Percentiles rank a stretch among this genome's conserved stretches.
phyloP scores from a whole-genome alignment of 2,329 filamentous ascomycete genomes.

The Colletotrichum theobromicola region DNA sequence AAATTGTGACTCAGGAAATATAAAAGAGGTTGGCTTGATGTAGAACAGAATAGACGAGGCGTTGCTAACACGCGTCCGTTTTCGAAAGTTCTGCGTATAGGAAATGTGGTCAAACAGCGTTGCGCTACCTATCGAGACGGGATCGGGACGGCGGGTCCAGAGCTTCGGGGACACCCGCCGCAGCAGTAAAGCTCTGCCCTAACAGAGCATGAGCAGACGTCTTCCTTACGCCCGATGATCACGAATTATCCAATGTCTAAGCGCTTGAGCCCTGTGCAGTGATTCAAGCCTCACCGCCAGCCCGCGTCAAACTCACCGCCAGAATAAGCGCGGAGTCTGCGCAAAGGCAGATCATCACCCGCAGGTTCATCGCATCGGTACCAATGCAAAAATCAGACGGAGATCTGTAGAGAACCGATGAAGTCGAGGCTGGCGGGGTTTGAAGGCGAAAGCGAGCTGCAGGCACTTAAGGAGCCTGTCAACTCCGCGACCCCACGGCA shows the following conservation, averaged over 20 bases:
- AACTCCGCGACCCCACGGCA: background rate
- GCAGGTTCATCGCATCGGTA: background rate
- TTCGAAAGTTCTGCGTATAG: background rate
- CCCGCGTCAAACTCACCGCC: background rate
- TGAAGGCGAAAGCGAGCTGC: slow-evolving; percentile 12
- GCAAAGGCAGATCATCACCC: background rate
- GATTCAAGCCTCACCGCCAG: background rate
- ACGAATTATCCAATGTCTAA: background rate
- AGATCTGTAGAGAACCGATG: background rate
- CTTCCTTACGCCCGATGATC: background rate
- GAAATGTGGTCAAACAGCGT: background rate
- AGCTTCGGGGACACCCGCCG: background rate
- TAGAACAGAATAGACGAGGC: background rate
- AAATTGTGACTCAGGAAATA: background rate
- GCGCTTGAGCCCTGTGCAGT: background rate
- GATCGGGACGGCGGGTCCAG: background rate
- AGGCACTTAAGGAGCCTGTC: slow-evolving; percentile 10
- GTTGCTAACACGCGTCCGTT: background rate
- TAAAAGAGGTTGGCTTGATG: background rate
- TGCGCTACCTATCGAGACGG: background rate
- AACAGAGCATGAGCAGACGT: background rate
- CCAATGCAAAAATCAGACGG: background rate
- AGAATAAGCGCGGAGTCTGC: background rate
- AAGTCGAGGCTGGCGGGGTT: background rate
- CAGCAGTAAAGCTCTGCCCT: background rate